Base-by-base conservation (phyloP, 495 filamentous ascomycete species). In the Xylaria longipes region DNA sequence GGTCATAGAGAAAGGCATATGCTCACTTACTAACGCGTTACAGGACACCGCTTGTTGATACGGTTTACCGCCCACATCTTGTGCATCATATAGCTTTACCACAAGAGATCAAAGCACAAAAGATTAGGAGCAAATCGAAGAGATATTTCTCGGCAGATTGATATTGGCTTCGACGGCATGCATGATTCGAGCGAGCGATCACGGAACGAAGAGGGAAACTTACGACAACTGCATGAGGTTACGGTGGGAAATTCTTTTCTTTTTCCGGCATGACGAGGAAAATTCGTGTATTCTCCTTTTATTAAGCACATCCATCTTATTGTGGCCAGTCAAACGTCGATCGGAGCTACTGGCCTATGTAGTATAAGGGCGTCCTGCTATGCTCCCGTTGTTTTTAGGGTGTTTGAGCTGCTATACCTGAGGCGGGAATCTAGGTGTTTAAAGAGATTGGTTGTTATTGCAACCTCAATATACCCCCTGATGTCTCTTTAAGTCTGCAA, bases 31-130 rank as follows among this genome's bases (percentile, higher is more conserved):
- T 71, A 60, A 54, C 67, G 20, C 4, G 7, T 54, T 66, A 72
- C 27, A 86, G 84, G 83, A 93, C 94, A 85, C 91, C 92, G 3
- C 94, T 94, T 5, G 94, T 97, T 14, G 94, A 97, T 79, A 94
- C 94, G 9, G 91, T 97, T 48, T 97, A 97, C 73, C 85, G 94
- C n/a, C 94, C 94, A 11, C 94, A 97, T 79, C 92, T 96, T 9
- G 94, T 97, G 3, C 94, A 97, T 80, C 94, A 97, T 77, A 94
- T 91, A 43, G 91, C 91, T 54, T 84, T 94, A 64, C 92, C 92
- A 4, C 84, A 87, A 50, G 92, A 95, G 75, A 87, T 91, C 74
- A 94, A 94, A 75, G 91, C 91, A 17, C 85, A 90, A 60, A 89
- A 89, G 71, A 86, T 88, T 5, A 86, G 89, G 76, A 91, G 89